Conservation (phyloP, 306 rosid species). For the Cucurbita ficifolia region DNA sequence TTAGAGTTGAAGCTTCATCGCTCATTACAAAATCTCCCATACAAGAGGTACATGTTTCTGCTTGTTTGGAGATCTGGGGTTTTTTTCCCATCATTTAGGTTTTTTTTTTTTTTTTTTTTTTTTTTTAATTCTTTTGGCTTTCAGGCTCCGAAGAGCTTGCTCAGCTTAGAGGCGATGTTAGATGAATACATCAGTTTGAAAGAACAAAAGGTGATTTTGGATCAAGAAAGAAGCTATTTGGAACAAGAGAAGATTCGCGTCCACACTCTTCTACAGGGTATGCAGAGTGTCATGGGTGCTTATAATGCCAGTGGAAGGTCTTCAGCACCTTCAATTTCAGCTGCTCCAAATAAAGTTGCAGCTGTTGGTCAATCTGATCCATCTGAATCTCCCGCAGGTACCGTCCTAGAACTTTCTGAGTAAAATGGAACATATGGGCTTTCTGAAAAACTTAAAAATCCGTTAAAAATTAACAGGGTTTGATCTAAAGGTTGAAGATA, state of each 20-base stretch:
- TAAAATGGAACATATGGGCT: background rate
- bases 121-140: background rate
- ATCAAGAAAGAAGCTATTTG: conserved; percentile 38
- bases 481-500: background rate
- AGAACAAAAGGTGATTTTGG: conserved; percentile 49
- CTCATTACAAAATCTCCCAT: conserved; percentile 45
- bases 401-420: background rate
- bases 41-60: conserved; percentile 33
- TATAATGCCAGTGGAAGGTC: conserved; percentile 27
- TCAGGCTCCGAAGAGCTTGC: conserved; percentile 50
- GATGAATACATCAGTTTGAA: conserved; percentile 62
- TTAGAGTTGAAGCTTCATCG: conserved; percentile 58
- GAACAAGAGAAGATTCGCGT: conserved; percentile 54
- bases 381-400: background rate
- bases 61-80: background rate
- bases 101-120: background rate
- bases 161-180: conserved; percentile 47
- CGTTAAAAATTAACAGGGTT: background rate
- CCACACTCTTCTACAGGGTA: conserved; percentile 40
- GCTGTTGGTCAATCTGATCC: background rate
- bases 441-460: background rate
- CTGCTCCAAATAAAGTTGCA: background rate
- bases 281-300: conserved; percentile 41
- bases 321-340: background rate
- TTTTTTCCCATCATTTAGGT: background rate